Percentiles rank a stretch among this genome's conserved stretches.
Evolutionary conservation across 352 stramenopile genomes (phyloP).

Genomic region (Nothophytophthora sp.): DNA sequence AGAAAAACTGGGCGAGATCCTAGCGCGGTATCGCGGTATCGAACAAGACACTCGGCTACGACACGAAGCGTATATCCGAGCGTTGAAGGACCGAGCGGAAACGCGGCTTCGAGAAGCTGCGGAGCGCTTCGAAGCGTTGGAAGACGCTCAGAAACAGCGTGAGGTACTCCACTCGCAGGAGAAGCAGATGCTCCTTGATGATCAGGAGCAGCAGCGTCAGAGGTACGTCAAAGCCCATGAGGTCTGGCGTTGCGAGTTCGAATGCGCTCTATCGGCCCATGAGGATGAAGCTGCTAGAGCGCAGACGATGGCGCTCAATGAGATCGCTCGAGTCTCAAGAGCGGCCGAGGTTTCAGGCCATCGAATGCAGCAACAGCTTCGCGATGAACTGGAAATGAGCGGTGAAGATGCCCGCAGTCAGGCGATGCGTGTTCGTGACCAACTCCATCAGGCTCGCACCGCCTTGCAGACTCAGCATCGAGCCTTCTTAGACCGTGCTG

Average conservation of each 20-base stretch:
- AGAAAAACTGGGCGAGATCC: slow-evolving; percentile 45
- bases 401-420: slow-evolving; percentile 41
- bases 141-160: slow-evolving; percentile 21
- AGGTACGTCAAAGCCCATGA: slow-evolving; percentile 31
- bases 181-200: slow-evolving; percentile 7
- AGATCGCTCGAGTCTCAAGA: slow-evolving; percentile 27
- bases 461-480: slow-evolving; percentile 12
- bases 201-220: slow-evolving; percentile 24
- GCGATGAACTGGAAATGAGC: slow-evolving; percentile 37
- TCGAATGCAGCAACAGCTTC: slow-evolving; percentile 17
- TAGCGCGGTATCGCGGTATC: slow-evolving; percentile 54
- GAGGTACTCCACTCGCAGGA: slow-evolving; percentile 17
- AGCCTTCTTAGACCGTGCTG: slow-evolving; percentile 14
- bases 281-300: slow-evolving; percentile 45
- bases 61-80: slow-evolving; percentile 54
- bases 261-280: slow-evolving; percentile 38
- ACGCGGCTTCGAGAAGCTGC: slow-evolving; percentile 32
- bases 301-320: slow-evolving; percentile 9
- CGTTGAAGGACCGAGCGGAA: slow-evolving; percentile 41
- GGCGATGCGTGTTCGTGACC: slow-evolving; percentile 13
- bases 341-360: slow-evolving; percentile 2
- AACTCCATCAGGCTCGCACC: slow-evolving; percentile 12
- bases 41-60: slow-evolving; percentile 56
- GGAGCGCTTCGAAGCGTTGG: slow-evolving; percentile 22
- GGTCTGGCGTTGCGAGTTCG: slow-evolving; percentile 26